Conservation (phyloP, 768 basidiomycete genomes). For the Rhodotorula graminis region DNA sequence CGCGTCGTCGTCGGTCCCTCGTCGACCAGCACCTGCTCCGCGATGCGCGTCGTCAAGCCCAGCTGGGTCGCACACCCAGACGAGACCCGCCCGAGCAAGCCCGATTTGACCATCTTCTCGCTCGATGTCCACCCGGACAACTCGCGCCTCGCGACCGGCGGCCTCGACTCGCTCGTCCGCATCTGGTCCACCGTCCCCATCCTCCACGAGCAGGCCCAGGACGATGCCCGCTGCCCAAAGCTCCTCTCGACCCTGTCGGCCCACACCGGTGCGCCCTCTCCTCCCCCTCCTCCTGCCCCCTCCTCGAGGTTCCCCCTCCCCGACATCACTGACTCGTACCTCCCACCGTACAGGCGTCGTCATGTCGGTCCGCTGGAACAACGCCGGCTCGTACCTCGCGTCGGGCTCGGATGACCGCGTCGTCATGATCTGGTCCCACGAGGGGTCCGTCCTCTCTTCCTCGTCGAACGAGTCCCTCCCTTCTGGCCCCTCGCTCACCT, state of each 20-base stretch:
- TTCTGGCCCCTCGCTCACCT: background rate
- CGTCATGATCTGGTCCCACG: slow-evolving; percentile 94
- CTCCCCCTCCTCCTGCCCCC: background rate
- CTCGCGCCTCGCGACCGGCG: slow-evolving; percentile 93
- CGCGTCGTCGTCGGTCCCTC: no score
- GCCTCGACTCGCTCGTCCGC: slow-evolving; percentile 91
- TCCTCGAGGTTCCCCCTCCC: background rate
- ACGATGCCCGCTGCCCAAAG: slow-evolving; percentile 66
- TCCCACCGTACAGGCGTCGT: slow-evolving; percentile 57
- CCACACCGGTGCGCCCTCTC: slow-evolving; percentile 64
- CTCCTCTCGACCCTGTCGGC: slow-evolving; percentile 82
- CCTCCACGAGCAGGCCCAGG: slow-evolving; percentile 62
- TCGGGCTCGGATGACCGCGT: slow-evolving; percentile 94
- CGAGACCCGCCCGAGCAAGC: slow-evolving; percentile 14
- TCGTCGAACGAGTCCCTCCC: background rate
- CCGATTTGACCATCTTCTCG: slow-evolving; percentile 73
- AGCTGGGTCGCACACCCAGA: slow-evolving; percentile 25
- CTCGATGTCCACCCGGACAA: slow-evolving; percentile 93
- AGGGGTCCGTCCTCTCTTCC: slow-evolving; percentile 64
- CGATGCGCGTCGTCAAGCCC: slow-evolving; percentile 28
- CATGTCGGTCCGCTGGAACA: slow-evolving; percentile 84
- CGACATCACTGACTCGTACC: background rate
- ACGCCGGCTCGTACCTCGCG: slow-evolving; percentile 87
- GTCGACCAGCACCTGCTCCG: background rate
- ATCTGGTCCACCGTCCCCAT: slow-evolving; percentile 98